Evolutionary conservation across 2,329 filamentous ascomycete species (phyloP).

Genomic region (Monilinia laxa): DNA sequence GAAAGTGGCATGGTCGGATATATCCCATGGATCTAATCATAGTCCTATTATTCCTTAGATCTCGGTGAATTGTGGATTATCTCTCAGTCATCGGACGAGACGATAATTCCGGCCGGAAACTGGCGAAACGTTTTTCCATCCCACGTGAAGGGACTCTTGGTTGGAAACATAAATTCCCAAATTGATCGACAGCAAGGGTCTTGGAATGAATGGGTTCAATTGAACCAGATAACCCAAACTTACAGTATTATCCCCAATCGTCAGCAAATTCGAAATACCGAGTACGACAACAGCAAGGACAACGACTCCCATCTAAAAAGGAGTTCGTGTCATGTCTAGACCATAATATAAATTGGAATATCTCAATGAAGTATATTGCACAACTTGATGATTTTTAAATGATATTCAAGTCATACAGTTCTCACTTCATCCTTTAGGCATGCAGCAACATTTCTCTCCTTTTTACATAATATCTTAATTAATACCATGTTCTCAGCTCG

Average conservation of each 20-base stretch:
- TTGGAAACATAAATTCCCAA: not conserved
- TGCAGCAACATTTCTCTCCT: slow-evolving; percentile 13
- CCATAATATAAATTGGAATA: not conserved
- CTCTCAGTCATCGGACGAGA: not conserved
- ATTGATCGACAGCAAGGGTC: slow-evolving; percentile 11
- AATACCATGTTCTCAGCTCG: slow-evolving; percentile 36
- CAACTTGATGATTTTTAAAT: not conserved
- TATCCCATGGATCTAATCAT: too few relatives aligned
- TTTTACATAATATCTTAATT: slow-evolving; percentile 9
- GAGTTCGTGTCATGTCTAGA: not conserved
- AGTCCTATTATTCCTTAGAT: not conserved
- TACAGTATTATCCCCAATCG: not conserved
- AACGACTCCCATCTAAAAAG: slow-evolving; percentile 1
- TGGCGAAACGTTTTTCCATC: not conserved
- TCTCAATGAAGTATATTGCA: not conserved
- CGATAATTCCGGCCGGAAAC: not conserved
- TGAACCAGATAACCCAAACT: not conserved
- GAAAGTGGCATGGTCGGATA: slow-evolving; percentile 12
- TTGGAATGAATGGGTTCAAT: not conserved
- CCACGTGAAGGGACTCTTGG: too few relatives aligned
- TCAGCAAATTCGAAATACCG: slow-evolving; percentile 9
- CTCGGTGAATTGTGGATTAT: slow-evolving; percentile 8
- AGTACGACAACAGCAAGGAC: slow-evolving; percentile 5
- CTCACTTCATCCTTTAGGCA: slow-evolving; percentile 18
- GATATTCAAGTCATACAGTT: not conserved